Evolutionary conservation across 2,329 filamentous ascomycete genomes (phyloP), one percentile per base, ranked within the genome.

Genomic region (Daldinia eschscholtzii): DNA sequence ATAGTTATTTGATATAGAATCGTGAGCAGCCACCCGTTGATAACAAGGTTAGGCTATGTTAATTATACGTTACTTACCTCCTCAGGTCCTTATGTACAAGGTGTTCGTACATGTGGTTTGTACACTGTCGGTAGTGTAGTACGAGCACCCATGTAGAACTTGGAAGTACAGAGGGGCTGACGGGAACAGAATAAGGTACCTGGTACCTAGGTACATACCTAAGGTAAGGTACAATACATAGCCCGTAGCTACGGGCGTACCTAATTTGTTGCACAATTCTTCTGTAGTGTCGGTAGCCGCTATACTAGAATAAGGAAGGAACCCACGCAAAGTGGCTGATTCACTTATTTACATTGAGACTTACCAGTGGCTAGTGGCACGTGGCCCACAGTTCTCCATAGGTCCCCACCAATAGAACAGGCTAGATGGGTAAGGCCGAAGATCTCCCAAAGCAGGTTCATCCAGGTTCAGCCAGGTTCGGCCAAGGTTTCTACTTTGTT

Each of bases 1-100:
- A 9, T 35, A 9, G 6, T 9, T 35, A 35, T 35, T 35, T 10
- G 10, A 7, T 35, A 62, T 57, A 70, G 28, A 57, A 46, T 59
- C 44, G 46, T 23, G 42, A 61, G 68, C 68, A 70, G 68, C 68
- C 61, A 70, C 61, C 68, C 68, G 68, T 61, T 15, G 30, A 59
- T 20, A 55, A 41, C 59, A 55, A 58, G 26, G 57, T 52, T 39
- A n/a, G 13, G 35, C 52, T 52, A 52, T 13, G 13, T 52, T 52
- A 33, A 12, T 37, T 39, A 20, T 35, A 55, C 30, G 33, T 26
- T 37, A 15, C 23, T 18, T 28, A 50, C 20, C 44, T 50, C 18
- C 2, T 42, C n/a, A 42, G 41, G 41, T 20, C n/a, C 15, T 52
- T 18, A n/a, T n/a, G n/a, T n/a, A 52, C 46, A 52, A 52, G 46